Percentiles rank a stretch among this genome's conserved stretches.
phyloP scores from a whole-genome alignment of 1,284 basidiomycete species.

The Marasmius tenuissimus region DNA sequence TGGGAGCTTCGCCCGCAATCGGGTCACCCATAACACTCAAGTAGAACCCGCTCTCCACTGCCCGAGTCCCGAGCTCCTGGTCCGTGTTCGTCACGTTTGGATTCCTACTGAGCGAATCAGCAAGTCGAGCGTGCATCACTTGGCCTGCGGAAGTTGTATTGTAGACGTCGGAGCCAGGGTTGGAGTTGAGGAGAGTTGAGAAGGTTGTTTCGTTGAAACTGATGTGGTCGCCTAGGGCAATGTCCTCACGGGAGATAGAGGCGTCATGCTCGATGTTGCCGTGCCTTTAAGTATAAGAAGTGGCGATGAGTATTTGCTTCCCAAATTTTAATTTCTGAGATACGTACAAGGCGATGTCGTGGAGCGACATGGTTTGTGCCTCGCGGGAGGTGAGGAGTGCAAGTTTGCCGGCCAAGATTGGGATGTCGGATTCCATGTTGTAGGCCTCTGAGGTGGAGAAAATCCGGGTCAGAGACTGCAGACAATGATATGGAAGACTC shows the following conservation, averaged over 20 bases:
- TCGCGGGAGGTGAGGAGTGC: conserved; percentile 8
- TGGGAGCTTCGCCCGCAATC: conserved; percentile 16
- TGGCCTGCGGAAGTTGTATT: conserved; percentile 14
- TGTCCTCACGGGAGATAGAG: conserved; percentile 17
- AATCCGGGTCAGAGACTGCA: conserved; percentile 5
- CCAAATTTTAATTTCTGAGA: not conserved
- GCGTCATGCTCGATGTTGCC: conserved; percentile 20
- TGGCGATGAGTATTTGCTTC: not conserved
- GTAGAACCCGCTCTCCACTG: conserved; percentile 14
- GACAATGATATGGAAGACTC: not conserved
- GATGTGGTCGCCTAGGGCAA: conserved; percentile 14
- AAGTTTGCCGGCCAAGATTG: conserved; percentile 12
- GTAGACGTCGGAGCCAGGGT: conserved; percentile 17
- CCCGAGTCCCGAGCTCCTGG: conserved; percentile 11
- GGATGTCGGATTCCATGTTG: conserved; percentile 10
- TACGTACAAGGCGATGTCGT: conserved; percentile 11
- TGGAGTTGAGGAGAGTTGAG: conserved; percentile 12
- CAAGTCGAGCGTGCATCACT: conserved; percentile 11
- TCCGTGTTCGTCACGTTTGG: conserved; percentile 14
- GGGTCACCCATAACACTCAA: conserved; percentile 18
- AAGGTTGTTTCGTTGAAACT: conserved; percentile 18
- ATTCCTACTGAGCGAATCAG: conserved; percentile 12
- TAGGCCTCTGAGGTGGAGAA: conserved; percentile 15
- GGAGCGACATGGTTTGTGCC: conserved; percentile 5
- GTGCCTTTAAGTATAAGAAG: conserved; percentile 8